A percentile compares a stretch with the other conserved stretches of the same genome.
Conservation (phyloP, 2,329 filamentous ascomycete species). For the Pezizomycotina sp. region DNA sequence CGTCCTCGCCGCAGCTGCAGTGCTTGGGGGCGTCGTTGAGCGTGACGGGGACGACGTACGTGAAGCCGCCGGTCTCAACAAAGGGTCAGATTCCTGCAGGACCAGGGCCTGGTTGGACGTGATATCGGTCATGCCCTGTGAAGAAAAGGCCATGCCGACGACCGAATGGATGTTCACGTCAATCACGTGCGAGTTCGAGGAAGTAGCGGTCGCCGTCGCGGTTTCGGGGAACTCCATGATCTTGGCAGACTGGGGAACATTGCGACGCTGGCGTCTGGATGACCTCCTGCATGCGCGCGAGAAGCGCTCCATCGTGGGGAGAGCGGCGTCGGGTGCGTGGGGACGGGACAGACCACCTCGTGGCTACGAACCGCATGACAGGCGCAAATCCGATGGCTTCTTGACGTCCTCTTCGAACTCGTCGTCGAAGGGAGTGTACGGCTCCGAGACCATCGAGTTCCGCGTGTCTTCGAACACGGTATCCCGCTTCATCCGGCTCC, state of each 20-base stretch:
- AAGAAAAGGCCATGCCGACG: constrained; percentile 18
- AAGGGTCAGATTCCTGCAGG: constrained; percentile 17
- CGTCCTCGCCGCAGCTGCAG: constrained; percentile 16
- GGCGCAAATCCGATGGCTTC: constrained; percentile 12
- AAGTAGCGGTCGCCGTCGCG: constrained; percentile 1
- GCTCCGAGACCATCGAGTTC: constrained; percentile 10
- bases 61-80: constrained; percentile 6
- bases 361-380: constrained; percentile 12
- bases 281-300: constrained; percentile 18
- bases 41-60: constrained; percentile 18
- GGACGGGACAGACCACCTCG: constrained; percentile 18
- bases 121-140: constrained; percentile 18
- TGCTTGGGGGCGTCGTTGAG: constrained; percentile 17
- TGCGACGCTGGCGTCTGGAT: constrained; percentile 12
- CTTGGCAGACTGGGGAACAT: constrained; percentile 11
- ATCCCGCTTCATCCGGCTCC: constrained; percentile 15
- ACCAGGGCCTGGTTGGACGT: constrained; percentile 13
- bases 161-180: constrained; percentile 18
- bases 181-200: constrained; percentile 18
- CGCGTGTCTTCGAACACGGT: constrained; percentile 18
- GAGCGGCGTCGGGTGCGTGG: constrained; percentile 16
- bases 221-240: too few relatives aligned
- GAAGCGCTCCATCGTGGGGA: constrained; percentile 18
- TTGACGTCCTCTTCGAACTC: constrained; percentile 16
- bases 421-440: constrained; percentile 18